Evolutionary conservation across 1,139 yeast species (phyloP), one percentile per base, ranked within the genome.

Genomic region (Arxiozyma bovina): DNA sequence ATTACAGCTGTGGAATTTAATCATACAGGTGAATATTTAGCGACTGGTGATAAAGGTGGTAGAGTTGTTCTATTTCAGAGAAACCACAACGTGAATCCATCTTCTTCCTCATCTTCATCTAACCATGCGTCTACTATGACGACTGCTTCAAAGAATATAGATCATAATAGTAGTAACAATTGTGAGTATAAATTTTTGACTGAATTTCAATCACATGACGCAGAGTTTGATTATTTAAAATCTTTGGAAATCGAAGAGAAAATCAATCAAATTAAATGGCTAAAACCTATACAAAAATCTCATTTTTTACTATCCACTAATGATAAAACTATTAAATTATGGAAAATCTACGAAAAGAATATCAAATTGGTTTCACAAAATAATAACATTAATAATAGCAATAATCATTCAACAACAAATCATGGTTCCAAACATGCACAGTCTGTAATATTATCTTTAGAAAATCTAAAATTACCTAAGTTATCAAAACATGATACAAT

Each of bases 1-100:
- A 93, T 94, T 59, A 87, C 97, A 30, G 89, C 99, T 1, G 98
- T 94, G 46, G 98, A 94, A 73, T 94, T 94, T 68, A 97, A 94
- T 70, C 88, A 85, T 67, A 82, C 94, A 18, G 99, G 99, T 51
- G 89, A 93, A 70, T 94, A 85, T 67, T 76, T 94, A 58, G 99
- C 99, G 56, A 93, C 99, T 1, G 99, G 99, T 58, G 99, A 94
- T 73, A 85, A 93, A 67, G 99, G 99, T 52, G 99, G 99, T 27
- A 80, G 99, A 62, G 97, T 94, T 45, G 99, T 94, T 17, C 74
- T 94, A 55, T 94, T 94, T 72, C 98, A 93, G 72, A 80, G 98
- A 63, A 90, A 89, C 70, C 85, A 83, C 62, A 23, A 20, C 9
- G 42, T 40, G 6, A 40, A 45, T 18, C 2, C n/a, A n/a, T n/a